These are phyloP conservation scores for Fusarium stilboides DNA, from an alignment of 2,329 filamentous ascomycete species.

Conservation along the genomic window DNA sequence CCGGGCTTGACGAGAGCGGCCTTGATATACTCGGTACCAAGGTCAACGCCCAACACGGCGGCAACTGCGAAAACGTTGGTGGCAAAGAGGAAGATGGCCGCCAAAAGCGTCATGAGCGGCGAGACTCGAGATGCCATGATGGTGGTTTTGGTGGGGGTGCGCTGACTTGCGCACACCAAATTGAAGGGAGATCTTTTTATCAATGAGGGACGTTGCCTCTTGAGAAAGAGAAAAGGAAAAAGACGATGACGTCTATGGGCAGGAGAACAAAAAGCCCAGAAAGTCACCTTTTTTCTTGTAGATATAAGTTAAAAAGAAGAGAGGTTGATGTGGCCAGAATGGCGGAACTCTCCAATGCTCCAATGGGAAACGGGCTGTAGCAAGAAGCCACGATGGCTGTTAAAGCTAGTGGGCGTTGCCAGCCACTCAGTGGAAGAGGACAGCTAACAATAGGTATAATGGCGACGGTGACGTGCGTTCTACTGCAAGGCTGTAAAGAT, in stretches of 20 bases:
- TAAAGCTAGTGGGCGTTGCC: constrained; percentile 42
- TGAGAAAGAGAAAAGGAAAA: constrained; percentile 21
- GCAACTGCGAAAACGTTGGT: constrained; percentile 68
- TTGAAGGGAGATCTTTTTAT: constrained; percentile 30
- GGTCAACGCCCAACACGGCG: constrained; percentile 91
- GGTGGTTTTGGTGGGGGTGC: constrained; percentile 47
- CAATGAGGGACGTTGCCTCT: constrained; percentile 29
- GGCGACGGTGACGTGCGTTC: constrained; percentile 42
- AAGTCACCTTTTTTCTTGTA: constrained; percentile 22
- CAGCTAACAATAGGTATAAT: constrained; percentile 52
- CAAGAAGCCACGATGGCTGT: constrained; percentile 52
- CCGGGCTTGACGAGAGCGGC: constrained; percentile 96
- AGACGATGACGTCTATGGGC: constrained; percentile 42
- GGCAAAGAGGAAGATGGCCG: constrained; percentile 56
- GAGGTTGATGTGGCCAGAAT: constrained; percentile 57
- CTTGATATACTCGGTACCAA: constrained; percentile 98
- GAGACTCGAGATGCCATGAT: constrained; percentile 57
- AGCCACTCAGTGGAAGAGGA: constrained; percentile 54
- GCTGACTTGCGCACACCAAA: constrained; percentile 44
- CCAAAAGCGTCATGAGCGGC: constrained; percentile 58
- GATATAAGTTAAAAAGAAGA: constrained; percentile 38
- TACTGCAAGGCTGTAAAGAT: constrained; percentile 49
- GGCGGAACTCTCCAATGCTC: constrained; percentile 41
- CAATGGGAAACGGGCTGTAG: constrained; percentile 34
- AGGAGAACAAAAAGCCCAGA: constrained; percentile 29